Conservation (phyloP, 495 filamentous ascomycete genomes). For the Daldinia grandis region DNA sequence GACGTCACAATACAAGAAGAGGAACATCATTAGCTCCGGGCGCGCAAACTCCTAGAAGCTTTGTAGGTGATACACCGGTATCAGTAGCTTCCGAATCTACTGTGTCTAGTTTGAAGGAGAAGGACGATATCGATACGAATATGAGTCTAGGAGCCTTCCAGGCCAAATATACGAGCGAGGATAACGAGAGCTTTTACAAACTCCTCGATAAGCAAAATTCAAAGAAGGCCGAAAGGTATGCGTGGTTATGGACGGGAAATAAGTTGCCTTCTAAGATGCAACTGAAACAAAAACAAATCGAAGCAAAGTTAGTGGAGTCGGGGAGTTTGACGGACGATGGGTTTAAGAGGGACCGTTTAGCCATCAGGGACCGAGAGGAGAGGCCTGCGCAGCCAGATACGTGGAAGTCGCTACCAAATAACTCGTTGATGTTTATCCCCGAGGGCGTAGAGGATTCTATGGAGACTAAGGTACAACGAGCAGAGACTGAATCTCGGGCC, state of each 20-base stretch:
- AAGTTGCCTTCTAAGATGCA: conserved; percentile 88
- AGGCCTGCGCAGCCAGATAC: conserved; percentile 80
- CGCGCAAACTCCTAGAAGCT: conserved; percentile 61
- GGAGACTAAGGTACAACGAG: conserved; percentile 71
- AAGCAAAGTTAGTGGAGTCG: conserved; percentile 67
- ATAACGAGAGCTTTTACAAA: conserved; percentile 95
- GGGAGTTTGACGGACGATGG: conserved; percentile 58
- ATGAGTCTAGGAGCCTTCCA: conserved; percentile 88
- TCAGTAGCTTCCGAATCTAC: conserved; percentile 60
- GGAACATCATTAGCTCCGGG: conserved; percentile 47
- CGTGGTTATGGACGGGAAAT: conserved; percentile 88
- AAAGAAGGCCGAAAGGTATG: conserved; percentile 80
- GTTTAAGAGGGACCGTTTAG: conserved; percentile 61
- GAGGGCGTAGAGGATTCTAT: conserved; percentile 72
- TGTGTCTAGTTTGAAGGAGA: conserved; percentile 43
- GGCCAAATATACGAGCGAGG: conserved; percentile 92
- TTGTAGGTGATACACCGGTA: conserved; percentile 72
- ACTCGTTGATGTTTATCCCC: conserved; percentile 88
- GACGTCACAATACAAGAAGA: conserved; percentile 57
- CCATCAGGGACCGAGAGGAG: conserved; percentile 69
- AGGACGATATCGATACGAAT: conserved; percentile 74
- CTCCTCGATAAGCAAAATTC: conserved; percentile 91
- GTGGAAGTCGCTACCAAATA: conserved; percentile 77
- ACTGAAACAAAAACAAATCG: conserved; percentile 77
- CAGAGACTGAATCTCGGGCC: conserved; percentile 75